phyloP scores from a whole-genome alignment of 1,284 basidiomycete genomes.

The Flammula alnicola region DNA sequence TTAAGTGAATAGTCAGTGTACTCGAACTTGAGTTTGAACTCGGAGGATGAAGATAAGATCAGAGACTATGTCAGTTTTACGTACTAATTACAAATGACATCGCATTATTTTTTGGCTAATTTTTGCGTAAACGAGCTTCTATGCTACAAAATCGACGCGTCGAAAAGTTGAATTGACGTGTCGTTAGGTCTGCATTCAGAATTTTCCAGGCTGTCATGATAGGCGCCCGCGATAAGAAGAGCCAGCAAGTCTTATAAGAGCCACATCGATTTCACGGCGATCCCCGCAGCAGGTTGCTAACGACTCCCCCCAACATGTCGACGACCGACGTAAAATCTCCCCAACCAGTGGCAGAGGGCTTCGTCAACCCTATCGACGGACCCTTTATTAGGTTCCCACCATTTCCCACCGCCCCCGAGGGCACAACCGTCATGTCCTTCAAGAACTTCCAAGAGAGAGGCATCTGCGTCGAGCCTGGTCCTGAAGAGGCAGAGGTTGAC shows the following conservation, averaged over 20 bases:
- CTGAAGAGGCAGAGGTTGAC: conserved; percentile 52
- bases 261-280: conserved; percentile 5
- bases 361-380: conserved; percentile 14
- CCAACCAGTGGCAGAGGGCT: not conserved
- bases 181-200: not conserved
- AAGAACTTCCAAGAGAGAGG: conserved; percentile 59
- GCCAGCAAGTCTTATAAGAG: not conserved
- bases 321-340: conserved; percentile 1
- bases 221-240: conserved; percentile 12
- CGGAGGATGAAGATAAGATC: no score
- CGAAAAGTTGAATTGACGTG: not conserved
- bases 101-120: no score
- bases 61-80: no score
- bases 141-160: conserved; percentile 17
- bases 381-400: conserved; percentile 53
- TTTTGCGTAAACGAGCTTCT: not conserved
- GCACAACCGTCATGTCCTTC: conserved; percentile 59
- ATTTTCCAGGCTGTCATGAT: conserved; percentile 6
- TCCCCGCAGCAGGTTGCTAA: not conserved
- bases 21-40: no score
- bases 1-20: no score
- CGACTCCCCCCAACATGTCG: conserved; percentile 6
- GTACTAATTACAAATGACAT: no score
- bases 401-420: conserved; percentile 56
- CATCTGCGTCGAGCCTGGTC: conserved; percentile 46